Evolutionary conservation across 139 green algal species (phyloP).

Genomic region (Asterochloris erici): DNA sequence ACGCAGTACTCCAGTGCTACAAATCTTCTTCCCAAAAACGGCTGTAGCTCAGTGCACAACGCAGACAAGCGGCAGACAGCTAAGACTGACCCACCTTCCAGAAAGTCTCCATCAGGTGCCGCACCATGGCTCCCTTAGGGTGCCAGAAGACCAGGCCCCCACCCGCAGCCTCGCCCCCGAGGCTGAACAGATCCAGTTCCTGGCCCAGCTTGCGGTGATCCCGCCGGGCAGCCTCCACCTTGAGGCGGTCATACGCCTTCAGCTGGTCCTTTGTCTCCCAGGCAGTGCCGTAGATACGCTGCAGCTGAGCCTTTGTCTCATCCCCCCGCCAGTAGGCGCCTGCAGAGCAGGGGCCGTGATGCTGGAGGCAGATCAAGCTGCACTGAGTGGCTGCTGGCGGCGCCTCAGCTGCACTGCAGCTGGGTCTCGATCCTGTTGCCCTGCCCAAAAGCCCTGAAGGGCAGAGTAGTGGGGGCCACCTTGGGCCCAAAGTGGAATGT

Average conservation of each 20-base stretch:
- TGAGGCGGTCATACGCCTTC: constrained; percentile 70
- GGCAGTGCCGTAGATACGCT: constrained; percentile 94
- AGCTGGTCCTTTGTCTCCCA: constrained; percentile 78
- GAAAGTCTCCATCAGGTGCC: constrained; percentile 88
- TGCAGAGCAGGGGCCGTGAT: constrained; percentile 2
- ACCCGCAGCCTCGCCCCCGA: constrained; percentile 74
- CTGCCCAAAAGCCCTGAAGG: too few species aligned
- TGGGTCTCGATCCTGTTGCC: too few species aligned
- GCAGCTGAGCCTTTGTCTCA: constrained; percentile 81
- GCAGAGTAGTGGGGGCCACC: too few species aligned
- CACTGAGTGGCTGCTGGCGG: too few species aligned
- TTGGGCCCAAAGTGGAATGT: too few species aligned
- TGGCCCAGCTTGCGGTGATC: constrained; percentile 94
- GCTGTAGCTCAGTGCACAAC: neutral
- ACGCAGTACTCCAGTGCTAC: too few species aligned
- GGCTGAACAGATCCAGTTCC: constrained; percentile 93
- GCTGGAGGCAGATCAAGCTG: too few species aligned
- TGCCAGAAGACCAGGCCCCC: constrained; percentile 97
- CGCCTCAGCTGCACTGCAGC: too few species aligned
- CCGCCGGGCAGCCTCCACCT: constrained; percentile 52
- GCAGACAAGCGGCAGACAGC: neutral
- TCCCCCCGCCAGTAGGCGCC: constrained; percentile 91
- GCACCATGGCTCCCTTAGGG: constrained; percentile 74
- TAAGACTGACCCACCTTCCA: constrained; percentile 67
- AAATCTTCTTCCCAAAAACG: neutral